Evolutionary conservation across 2,329 filamentous ascomycete genomes (phyloP).

Genomic region (Fusarium sp.): DNA sequence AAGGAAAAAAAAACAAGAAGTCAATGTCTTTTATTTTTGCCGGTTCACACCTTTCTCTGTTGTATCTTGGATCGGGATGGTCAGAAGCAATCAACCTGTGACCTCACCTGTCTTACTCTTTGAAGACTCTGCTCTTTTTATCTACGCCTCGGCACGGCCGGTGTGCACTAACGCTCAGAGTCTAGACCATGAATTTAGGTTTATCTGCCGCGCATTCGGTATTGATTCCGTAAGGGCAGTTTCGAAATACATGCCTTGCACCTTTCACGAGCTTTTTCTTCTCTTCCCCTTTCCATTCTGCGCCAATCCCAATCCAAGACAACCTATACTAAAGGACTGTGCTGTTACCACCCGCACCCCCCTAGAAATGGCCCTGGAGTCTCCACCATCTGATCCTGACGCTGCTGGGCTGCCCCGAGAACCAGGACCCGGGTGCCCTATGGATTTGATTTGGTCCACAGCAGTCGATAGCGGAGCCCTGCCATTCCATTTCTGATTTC

Average conservation of each 20-base stretch:
- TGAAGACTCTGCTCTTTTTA: neutral
- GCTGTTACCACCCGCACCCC: conserved; percentile 1
- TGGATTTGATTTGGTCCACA: conserved; percentile 2
- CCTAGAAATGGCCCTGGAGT: conserved; percentile 11
- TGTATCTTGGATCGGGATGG: conserved; percentile 5
- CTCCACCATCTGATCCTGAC: conserved; percentile 46
- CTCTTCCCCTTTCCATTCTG: neutral
- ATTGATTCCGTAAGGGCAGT: conserved; percentile 45
- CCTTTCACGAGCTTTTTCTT: conserved; percentile 31
- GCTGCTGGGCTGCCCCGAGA: conserved; percentile 44
- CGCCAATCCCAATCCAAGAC: conserved; percentile 4
- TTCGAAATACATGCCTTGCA: conserved; percentile 19
- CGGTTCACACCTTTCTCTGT: conserved; percentile 16
- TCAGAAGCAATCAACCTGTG: conserved; percentile 10
- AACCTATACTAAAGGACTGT: conserved; percentile 8
- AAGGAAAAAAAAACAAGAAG: conserved; percentile 2
- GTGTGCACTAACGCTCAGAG: conserved; percentile 12
- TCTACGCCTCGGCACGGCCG: conserved; percentile 32
- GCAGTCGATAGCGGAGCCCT: conserved; percentile 4
- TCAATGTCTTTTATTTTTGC: conserved; percentile 18
- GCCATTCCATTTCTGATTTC: conserved; percentile 32
- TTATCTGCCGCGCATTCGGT: conserved; percentile 46
- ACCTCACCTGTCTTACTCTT: conserved; percentile 13
- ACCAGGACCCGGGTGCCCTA: conserved; percentile 47
- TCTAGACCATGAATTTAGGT: conserved; percentile 35